Base-by-base conservation (phyloP, 2,329 filamentous ascomycete species). In the Trichoderma endophyticum region DNA sequence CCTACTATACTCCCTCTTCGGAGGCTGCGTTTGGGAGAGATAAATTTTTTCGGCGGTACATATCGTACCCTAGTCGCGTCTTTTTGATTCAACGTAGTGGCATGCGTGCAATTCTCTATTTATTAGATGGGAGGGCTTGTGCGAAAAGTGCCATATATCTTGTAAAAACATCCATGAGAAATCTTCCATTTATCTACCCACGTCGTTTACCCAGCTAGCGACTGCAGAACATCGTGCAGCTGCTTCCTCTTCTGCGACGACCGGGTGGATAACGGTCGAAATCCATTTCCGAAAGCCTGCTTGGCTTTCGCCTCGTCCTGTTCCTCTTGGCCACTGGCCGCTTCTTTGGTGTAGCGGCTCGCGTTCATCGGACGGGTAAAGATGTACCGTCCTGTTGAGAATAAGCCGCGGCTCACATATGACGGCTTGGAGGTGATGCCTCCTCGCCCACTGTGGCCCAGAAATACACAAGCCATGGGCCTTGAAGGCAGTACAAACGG, bases 401-500 rank as follows among this genome's bases (percentile, higher is more conserved):
- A 82, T 15, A 82, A 51, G 1, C 82, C 81, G 4, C 78, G 76
- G 32, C 78, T 77, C 14, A 82, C 77, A 66, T 83, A 83, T 6
- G 80, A 79, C 4, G 81, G 81, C 24, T 76, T 78, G 9, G 75
- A 76, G 4, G 76, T 72, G n/a, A 83, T 81, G 14, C 81, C 79
- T 15, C 79, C 77, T 12, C 78, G 78, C 24, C 78, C 76, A 62
- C 75, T 81, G 70, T 84, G 82, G 5, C 82, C 82, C 9, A 84
- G 71, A 48, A 80, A 81, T 34, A 84, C 71, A 54, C 78, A 80
- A 0, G 79, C 82, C 70, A 83, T 75, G 4, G 82, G 82, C 62
- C 79, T 80, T 6, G 81, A 81, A 12, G 82, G 82, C 9, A 84
- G 75, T 26, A 83, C 77, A 65, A 83, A 80, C 3, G 81, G 78